Percentiles rank a stretch among this genome's conserved stretches.
Evolutionary conservation across 768 basidiomycete genomes (phyloP).

Genomic region (Gloeophyllum trabeum): DNA sequence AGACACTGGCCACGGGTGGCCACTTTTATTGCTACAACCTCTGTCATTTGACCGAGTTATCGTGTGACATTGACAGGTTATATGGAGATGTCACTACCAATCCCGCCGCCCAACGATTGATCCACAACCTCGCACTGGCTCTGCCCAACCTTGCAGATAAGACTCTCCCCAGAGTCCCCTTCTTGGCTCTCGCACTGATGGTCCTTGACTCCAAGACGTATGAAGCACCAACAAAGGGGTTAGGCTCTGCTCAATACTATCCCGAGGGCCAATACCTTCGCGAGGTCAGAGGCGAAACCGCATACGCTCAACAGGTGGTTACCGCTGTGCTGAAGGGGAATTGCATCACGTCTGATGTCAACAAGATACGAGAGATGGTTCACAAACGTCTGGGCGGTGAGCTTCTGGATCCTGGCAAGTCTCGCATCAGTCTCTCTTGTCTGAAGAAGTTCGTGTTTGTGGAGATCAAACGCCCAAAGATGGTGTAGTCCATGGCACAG

Average conservation of each 20-base stretch:
- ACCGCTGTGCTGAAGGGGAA: not conserved
- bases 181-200: not conserved
- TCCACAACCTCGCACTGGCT: not conserved
- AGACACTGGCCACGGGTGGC: not conserved
- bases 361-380: not conserved
- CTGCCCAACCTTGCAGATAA: not conserved
- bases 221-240: not conserved
- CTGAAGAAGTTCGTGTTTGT: not conserved
- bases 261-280: not conserved
- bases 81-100: slow-evolving; percentile 1
- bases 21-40: slow-evolving; percentile 6
- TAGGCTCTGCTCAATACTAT: not conserved
- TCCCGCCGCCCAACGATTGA: not conserved
- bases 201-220: not conserved
- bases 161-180: not conserved
- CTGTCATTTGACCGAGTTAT: slow-evolving; percentile 5
- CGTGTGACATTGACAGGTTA: not conserved
- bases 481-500: no score
- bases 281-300: not conserved
- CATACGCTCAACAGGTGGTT: not conserved
- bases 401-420: not conserved
- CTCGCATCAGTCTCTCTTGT: not conserved
- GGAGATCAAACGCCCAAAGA: no score
- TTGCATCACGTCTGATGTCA: not conserved
- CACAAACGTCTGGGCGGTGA: not conserved